A percentile compares a stretch with the other conserved stretches of the same genome.
These are phyloP conservation scores for Neurospora hispaniola DNA, from an alignment of 495 filamentous ascomycete species.

Conservation along the genomic window DNA sequence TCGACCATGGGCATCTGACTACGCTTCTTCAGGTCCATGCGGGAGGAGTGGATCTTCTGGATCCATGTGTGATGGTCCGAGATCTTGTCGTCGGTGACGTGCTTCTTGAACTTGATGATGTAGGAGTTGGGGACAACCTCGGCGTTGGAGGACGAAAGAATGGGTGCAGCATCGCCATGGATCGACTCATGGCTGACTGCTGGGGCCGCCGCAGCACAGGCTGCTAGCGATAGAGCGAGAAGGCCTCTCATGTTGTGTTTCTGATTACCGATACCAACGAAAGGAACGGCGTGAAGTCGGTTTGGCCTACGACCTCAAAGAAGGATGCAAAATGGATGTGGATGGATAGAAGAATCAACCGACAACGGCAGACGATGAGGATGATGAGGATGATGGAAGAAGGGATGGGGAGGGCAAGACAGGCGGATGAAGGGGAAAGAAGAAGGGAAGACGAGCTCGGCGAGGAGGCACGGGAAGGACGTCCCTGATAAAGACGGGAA, in stretches of 20 bases:
- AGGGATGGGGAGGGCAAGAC: conserved; percentile 12
- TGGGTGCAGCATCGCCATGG: conserved; percentile 76
- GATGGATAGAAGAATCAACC: conserved; percentile 16
- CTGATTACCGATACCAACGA: conserved; percentile 6
- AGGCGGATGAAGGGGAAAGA: conserved; percentile 19
- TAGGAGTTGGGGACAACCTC: conserved; percentile 79
- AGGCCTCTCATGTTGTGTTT: conserved; percentile 60
- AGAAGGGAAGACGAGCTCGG: conserved; percentile 18
- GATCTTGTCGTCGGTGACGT: conserved; percentile 58
- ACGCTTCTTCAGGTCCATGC: conserved; percentile 80
- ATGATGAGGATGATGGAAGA: conserved; percentile 36
- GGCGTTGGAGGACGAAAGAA: conserved; percentile 69
- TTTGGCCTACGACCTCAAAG: conserved; percentile 31
- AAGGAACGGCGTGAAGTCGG: conserved; percentile 28
- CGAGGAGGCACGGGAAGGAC: conserved; percentile 23
- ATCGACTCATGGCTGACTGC: conserved; percentile 63
- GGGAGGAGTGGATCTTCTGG: conserved; percentile 64
- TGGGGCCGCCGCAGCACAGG: conserved; percentile 64
- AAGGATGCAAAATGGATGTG: not conserved
- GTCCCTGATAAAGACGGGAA: conserved; percentile 19
- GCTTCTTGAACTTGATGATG: conserved; percentile 97
- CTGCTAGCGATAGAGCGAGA: conserved; percentile 54
- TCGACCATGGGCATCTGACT: conserved; percentile 61
- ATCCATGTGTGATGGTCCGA: conserved; percentile 84
- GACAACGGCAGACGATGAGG: conserved; percentile 26